Percentiles rank a stretch among this genome's conserved stretches.
phyloP scores from a whole-genome alignment of 225 moss, liverwort and hornwort genomes.

The Neckera pumila region DNA sequence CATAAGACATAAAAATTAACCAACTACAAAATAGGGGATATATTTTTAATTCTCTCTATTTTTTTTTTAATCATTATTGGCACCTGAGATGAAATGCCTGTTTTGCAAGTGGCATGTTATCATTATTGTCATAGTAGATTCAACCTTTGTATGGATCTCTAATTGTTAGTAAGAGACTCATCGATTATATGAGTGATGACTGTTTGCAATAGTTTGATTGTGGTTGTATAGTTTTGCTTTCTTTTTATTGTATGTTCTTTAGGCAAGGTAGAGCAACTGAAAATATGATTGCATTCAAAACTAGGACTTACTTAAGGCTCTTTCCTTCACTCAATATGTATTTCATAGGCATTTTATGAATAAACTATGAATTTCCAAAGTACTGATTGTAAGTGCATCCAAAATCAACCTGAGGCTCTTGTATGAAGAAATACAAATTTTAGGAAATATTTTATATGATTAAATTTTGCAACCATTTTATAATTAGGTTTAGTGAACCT shows the following conservation, averaged over 20 bases:
- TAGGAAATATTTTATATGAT: background rate
- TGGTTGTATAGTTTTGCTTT: background rate
- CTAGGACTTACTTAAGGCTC: background rate
- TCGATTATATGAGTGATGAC: background rate
- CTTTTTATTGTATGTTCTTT: background rate
- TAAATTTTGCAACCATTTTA: background rate
- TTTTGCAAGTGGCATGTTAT: background rate
- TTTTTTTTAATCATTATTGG: background rate
- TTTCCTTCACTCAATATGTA: background rate
- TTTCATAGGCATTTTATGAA: background rate
- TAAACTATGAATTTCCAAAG: background rate
- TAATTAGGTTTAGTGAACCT: background rate
- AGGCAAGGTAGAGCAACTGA: background rate
- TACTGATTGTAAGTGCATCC: background rate
- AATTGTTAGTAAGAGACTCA: no score
- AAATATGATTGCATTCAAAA: background rate
- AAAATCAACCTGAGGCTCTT: background rate
- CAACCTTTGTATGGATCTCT: fast-evolving
- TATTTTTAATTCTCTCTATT: background rate
- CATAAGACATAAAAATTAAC: background rate
- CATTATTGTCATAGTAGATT: no score
- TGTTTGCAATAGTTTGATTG: background rate
- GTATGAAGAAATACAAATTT: background rate
- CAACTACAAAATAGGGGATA: background rate
- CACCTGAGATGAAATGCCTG: background rate